Base-by-base conservation (phyloP, 805 yeast species). In the Saturnispora diversa region DNA sequence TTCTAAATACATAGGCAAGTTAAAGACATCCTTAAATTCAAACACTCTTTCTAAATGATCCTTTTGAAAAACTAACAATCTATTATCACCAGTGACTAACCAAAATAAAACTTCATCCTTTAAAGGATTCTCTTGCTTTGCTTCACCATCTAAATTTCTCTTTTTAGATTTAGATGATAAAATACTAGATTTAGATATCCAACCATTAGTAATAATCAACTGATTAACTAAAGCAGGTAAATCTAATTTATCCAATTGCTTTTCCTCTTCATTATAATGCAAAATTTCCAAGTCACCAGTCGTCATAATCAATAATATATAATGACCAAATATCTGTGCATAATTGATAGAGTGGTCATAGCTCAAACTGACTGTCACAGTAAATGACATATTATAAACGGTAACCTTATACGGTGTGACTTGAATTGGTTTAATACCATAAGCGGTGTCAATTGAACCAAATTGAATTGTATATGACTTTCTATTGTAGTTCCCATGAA, bases 41-140 rank as follows among this genome's bases (percentile, higher is more conserved):
- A 61, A 73, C 32, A 77, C 74, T 45, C 69, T 66, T 50, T 75
- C 72, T 39, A 68, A 54, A 61, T 71, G 72, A 36, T 76, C 69
- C 41, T 74, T 69, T 41, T 70, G 70, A 56, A 82, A 82, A 11
- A 75, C 72, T 36, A 84, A 72, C 15, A 83, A 63, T 55, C 86
- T 71, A 51, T 82, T 84, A 54, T 80, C 88, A 43, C 86, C 88
- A 2, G 88, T 81, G 5, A 80, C 84, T 35, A 80, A 70, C 32
- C 83, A 68, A 49, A 80, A 82, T 65, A 67, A 41, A 64, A 68
- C 50, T 52, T 65, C 59, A 50, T 65, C 33, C n/a, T 41, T 41
- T 2, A 44, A 24, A 31, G 48, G 42, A 27, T 53, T 54, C 36
- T 46, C 34, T 48, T 47, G 47, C 47, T 48, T 19, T 5, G 47